Conservation (phyloP, 306 rosid species). For the Sicyos baderoa region DNA sequence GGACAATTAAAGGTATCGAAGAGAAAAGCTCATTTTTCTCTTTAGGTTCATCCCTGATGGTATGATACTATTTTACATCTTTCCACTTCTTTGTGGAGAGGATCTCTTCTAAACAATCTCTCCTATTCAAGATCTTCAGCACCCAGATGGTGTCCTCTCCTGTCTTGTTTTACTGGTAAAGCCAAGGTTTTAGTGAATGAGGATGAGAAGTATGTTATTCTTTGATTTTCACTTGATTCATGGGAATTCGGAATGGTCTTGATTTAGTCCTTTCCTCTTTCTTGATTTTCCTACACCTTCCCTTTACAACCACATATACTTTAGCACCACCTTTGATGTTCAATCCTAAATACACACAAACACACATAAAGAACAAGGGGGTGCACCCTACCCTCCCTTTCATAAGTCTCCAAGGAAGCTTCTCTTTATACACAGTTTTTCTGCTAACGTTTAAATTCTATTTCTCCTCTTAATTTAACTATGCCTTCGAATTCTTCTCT, state of each 20-base stretch:
- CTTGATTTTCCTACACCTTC: too few relatives aligned
- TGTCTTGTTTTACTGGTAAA: background rate
- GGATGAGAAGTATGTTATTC: background rate
- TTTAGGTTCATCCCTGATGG: background rate
- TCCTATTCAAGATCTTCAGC: background rate
- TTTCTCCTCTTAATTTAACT: background rate
- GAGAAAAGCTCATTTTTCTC: background rate
- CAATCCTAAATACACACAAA: too few relatives aligned
- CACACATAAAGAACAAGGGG: too few relatives aligned
- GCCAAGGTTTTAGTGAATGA: background rate
- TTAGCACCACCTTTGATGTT: too few relatives aligned
- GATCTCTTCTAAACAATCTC: background rate
- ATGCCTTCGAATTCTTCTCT: background rate
- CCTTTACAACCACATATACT: too few relatives aligned
- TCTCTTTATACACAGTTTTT: background rate
- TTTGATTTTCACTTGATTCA: background rate
- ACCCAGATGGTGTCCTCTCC: background rate
- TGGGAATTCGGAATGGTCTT: background rate
- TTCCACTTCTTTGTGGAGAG: background rate
- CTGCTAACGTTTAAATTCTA: background rate
- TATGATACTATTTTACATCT: conserved; percentile 3
- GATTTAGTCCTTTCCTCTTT: background rate
- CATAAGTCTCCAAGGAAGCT: too few relatives aligned
- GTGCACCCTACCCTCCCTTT: too few relatives aligned
- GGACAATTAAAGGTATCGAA: background rate